Percentiles rank a stretch among this genome's conserved stretches.
Evolutionary conservation across 2,329 filamentous ascomycete species (phyloP).

Genomic region (Diaporthe longicolla): DNA sequence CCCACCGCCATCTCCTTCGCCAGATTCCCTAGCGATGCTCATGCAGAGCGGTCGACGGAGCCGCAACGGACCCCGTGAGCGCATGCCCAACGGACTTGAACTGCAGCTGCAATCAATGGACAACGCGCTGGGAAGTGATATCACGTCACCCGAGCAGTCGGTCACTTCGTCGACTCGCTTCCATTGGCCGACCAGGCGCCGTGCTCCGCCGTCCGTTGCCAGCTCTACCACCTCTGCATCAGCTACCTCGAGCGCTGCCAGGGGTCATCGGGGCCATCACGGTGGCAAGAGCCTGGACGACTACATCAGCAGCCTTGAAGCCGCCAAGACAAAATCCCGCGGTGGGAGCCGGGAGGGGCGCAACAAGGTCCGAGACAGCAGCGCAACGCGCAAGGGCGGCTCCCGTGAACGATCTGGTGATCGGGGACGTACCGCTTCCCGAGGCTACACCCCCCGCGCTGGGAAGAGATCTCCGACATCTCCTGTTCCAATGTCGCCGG

Average conservation of each 20-base stretch:
- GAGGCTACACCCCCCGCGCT: slow-evolving; percentile 76
- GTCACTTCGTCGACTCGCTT: slow-evolving; percentile 67
- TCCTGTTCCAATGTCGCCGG: slow-evolving; percentile 93
- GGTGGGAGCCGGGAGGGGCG: slow-evolving; percentile 67
- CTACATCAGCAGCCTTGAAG: slow-evolving; percentile 88
- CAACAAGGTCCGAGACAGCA: slow-evolving; percentile 60
- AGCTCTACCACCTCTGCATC: slow-evolving; percentile 71
- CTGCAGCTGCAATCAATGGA: slow-evolving; percentile 75
- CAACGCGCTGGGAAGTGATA: slow-evolving; percentile 64
- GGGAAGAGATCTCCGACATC: slow-evolving; percentile 92
- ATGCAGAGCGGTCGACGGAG: slow-evolving; percentile 72
- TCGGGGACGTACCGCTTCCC: slow-evolving; percentile 75
- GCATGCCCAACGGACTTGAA: slow-evolving; percentile 79
- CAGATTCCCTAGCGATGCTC: slow-evolving; percentile 72
- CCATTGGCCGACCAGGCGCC: slow-evolving; percentile 68
- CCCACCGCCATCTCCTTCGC: slow-evolving; percentile 77
- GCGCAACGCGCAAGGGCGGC: slow-evolving; percentile 63
- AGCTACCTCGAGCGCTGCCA: slow-evolving; percentile 65
- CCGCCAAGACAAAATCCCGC: slow-evolving; percentile 74
- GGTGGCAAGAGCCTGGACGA: slow-evolving; percentile 81
- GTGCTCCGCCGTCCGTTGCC: slow-evolving; percentile 68
- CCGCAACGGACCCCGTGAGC: slow-evolving; percentile 80
- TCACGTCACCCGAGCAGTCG: slow-evolving; percentile 70
- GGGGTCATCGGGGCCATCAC: slow-evolving; percentile 65
- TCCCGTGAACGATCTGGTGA: slow-evolving; percentile 77